Percentiles rank a stretch among this genome's conserved stretches.
phyloP scores from a whole-genome alignment of 352 stramenopile genomes.

The Phytopythium boreale region DNA sequence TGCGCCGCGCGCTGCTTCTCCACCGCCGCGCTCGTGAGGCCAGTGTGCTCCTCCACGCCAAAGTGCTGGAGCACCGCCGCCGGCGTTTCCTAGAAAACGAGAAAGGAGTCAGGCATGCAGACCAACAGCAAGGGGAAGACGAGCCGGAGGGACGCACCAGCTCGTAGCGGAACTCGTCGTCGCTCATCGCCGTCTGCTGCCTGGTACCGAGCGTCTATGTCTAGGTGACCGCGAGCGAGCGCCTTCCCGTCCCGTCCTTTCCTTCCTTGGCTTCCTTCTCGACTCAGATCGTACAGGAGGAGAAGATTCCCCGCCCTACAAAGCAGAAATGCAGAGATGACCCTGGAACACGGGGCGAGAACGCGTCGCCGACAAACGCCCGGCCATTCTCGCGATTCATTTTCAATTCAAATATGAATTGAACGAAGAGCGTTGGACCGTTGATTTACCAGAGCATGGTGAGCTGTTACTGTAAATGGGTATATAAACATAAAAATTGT shows the following conservation, averaged over 20 bases:
- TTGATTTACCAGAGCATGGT: background rate
- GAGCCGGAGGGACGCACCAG: conserved; percentile 1
- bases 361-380: background rate
- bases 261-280: background rate
- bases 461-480: background rate
- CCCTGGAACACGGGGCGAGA: background rate
- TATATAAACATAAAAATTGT: background rate
- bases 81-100: conserved; percentile 43
- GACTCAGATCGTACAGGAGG: background rate
- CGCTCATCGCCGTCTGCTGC: conserved; percentile 3
- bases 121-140: no score
- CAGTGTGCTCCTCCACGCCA: conserved; percentile 53
- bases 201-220: background rate
- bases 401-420: conserved; percentile 4
- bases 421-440: background rate
- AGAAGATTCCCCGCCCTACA: background rate
- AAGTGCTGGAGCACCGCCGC: conserved; percentile 79
- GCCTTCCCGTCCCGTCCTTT: background rate
- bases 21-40: conserved; percentile 51
- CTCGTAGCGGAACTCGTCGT: conserved; percentile 10
- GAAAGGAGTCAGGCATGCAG: background rate
- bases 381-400: background rate
- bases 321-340: background rate
- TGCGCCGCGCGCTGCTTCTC: conserved; percentile 48
- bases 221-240: background rate